Evolutionary conservation across 345 rosid genomes (phyloP), one percentile per base, ranked within the genome.

Genomic region (Acer yangbiense): DNA sequence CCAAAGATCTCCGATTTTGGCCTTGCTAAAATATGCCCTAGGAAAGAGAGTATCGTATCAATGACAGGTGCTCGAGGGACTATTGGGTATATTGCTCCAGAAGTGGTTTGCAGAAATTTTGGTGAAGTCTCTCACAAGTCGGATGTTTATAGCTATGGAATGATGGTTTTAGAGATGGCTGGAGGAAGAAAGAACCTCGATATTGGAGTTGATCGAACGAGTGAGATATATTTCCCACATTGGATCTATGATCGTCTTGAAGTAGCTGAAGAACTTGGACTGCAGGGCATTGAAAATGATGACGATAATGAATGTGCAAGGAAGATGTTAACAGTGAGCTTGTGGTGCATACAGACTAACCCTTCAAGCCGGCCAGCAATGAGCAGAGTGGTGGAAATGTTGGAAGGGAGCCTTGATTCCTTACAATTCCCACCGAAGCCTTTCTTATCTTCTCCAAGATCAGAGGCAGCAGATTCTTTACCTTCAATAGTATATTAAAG

Each of bases 321-420:
- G 20, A 65, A 65, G 44, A 65, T 65, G 68, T 12, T 14, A 65
- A 27, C 23, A 27, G 68, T 65, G 7, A 32, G 68, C 18, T 65
- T 65, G 68, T 65, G 68, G 63, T 58, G 63, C 63, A 58, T 58
- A n/a, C 63, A 58, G 11, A 65, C 68, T 4, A 32, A 29, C 9
- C 68, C 68, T 1, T 25, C 18, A 16, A 65, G 25, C 9, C n/a
- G 68, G 20, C 68, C 68, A 62, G 0, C 63, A 18, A 58, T 63
- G 67, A 21, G 35, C 18, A 18, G 27, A 68, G 71, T 68, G 54
- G 25, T 68, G 29, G 55, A 68, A 6, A 41, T 68, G 71, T 68
- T 68, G 54, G 52, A 68, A 68, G 71, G 50, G 20, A 68, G 71
- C 27, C 14, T 68, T 18, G 54, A 39, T 17, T 68, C 71, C 23